Conservation (phyloP, 2,329 filamentous ascomycete species). For the Madurella mycetomatis region DNA sequence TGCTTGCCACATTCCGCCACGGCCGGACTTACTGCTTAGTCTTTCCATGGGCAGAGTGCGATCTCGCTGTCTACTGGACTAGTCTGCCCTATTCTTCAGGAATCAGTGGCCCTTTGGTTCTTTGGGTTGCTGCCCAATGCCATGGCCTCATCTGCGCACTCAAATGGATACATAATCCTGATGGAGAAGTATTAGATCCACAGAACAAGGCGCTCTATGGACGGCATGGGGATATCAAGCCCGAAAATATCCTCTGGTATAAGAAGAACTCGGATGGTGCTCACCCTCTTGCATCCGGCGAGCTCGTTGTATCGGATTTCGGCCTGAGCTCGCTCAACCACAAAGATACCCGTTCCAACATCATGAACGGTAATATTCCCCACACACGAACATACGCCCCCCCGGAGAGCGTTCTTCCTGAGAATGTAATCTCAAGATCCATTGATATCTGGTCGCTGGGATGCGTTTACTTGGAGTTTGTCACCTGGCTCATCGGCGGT, state of each 20-base stretch:
- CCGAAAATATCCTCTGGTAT: conserved; percentile 8
- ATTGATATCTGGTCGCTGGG: background rate
- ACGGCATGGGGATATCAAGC: conserved; percentile 6
- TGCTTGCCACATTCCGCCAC: background rate
- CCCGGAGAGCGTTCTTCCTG: background rate
- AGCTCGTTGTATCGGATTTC: conserved; percentile 8
- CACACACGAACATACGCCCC: background rate
- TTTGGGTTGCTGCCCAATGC: background rate
- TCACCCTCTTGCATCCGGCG: background rate
- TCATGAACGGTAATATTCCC: background rate
- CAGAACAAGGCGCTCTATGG: background rate
- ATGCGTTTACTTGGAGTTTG: background rate
- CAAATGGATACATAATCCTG: background rate
- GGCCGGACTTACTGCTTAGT: background rate
- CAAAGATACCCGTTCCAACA: conserved; percentile 1
- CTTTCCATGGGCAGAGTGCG: background rate
- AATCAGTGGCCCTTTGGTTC: background rate
- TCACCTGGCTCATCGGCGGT: background rate
- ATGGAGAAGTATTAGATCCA: background rate
- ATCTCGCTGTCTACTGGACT: background rate
- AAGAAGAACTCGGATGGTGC: background rate
- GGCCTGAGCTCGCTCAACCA: conserved; percentile 7
- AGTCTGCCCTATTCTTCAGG: no score
- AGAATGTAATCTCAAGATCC: background rate
- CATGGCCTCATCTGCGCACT: background rate